Conservation (phyloP, 202 grass and related monocot species). For the Bolboschoenoplectus hybrid region DNA sequence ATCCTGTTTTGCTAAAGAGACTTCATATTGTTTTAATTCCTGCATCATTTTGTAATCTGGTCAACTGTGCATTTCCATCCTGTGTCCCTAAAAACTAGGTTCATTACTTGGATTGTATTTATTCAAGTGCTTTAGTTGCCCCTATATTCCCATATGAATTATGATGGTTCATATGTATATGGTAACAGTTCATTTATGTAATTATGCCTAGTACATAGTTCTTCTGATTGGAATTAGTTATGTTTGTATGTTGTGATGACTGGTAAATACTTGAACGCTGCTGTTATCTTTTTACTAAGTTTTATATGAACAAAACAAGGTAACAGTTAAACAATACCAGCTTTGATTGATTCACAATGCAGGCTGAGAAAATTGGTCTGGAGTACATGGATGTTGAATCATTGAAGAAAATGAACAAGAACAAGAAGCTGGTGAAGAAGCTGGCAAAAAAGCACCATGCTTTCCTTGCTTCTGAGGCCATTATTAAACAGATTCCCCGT, state of each 20-base stretch:
- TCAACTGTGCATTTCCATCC: background rate
- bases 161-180: background rate
- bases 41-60: background rate
- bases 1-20: background rate
- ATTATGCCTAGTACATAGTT: background rate
- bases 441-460: constrained; percentile 96
- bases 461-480: constrained; percentile 90
- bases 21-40: background rate
- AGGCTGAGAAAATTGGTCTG: constrained; percentile 70
- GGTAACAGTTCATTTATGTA: background rate
- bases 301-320: background rate
- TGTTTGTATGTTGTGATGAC: background rate
- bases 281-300: background rate
- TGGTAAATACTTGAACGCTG: background rate
- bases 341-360: background rate
- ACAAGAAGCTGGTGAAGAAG: constrained; percentile 96
- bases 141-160: background rate
- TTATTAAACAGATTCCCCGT: constrained; percentile 94
- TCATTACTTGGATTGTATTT: background rate
- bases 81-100: background rate
- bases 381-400: constrained; percentile 87
- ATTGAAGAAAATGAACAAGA: constrained; percentile 94
- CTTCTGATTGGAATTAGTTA: background rate
- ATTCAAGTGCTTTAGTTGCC: background rate
- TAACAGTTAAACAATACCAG: background rate